Evolutionary conservation across 257 asterid species (phyloP), one percentile per base, ranked within the genome.

Genomic region (Solanum chaucha): DNA sequence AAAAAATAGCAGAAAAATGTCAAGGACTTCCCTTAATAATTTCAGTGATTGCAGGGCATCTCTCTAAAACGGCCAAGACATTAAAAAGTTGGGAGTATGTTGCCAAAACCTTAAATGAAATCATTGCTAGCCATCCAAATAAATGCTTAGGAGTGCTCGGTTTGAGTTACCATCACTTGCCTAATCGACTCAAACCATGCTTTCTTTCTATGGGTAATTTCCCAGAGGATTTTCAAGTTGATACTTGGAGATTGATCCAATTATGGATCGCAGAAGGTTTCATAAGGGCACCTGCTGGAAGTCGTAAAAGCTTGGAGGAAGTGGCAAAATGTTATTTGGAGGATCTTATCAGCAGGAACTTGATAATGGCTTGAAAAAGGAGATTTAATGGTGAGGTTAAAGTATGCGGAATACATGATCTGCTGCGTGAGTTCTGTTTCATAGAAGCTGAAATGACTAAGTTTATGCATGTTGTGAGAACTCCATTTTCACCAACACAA

Each of bases 251-350:
- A 38, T 82, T 87, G 24, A 22, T 70, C 20, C 35, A 48, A 48
- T 38, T 81, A 22, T 87, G 89, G 86, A 65, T 87, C 1, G 89
- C 86, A 28, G 89, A 87, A 46, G 89, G 89, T 15, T 89, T 87
- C 28, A 26, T 87, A 36, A 86, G 75, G 68, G 10, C 68, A 1
- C 5, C 15, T 14, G 12, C 8, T 10, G 72, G 15, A n/a, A 65
- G 34, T n/a, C 8, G 35, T 26, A 20, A 72, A 11, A 32, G 72
- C 17, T 73, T 71, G 35, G 51, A 65, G 35, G 38, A 38, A 22
- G 81, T 22, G 59, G 86, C 55, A 8, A 28, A 22, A 30, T 5
- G 8, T 59, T 78, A 78, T 41, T 41, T 86, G 35, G 32, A 58
- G 55, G 55, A 65, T 44, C 59, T 48, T 48, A 48, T 15, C 19